Base-by-base conservation (phyloP, 768 basidiomycete species). In the Naganishia onofrii region DNA sequence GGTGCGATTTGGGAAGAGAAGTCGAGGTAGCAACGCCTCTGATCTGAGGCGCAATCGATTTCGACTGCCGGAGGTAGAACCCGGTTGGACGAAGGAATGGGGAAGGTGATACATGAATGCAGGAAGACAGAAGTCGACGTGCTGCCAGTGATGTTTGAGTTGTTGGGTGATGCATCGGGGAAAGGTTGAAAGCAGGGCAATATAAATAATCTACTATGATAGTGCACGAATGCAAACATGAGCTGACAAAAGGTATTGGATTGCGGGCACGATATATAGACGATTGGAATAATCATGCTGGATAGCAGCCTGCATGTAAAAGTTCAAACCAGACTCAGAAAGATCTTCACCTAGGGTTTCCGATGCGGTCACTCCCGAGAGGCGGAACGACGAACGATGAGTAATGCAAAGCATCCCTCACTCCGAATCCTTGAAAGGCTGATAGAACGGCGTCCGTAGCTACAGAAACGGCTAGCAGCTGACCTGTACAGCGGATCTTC, bases 81-180 rank as follows among this genome's bases (percentile, higher is more conserved):
- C 60, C 36, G 0, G 60, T 63, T 46, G 60, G n/a, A 63, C 60
- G 60, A 13, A 63, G 60, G 23, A 23, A 51, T 1, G 15, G 23
- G 38, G 29, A 44, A 1, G 12, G 12, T 13, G 21, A 12, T 38
- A 13, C 32, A 15, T 63, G 60, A 23, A 46, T 23, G 23, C 23
- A 26, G 29, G 23, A 44, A 10, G 60, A 28, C 28, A 42, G 17
- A 3, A 23, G 15, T 9, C 38, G 60, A n/a, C 60, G 60, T 5
- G 13, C 34, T 26, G 38, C 38, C 15, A 63, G 5, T 13, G 42
- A 42, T 44, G 60, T 3, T 26, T 51, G 48, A 51, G 48, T n/a
- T 51, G 15, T 2, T 4, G 48, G 48, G 23, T 51, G 23, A 26
- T 51, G 48, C 21, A 51, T 51, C n/a, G 19, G 13, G 46, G 5